Base-by-base conservation (phyloP, 306 rosid genomes). In the Casuarina cunninghamiana region DNA sequence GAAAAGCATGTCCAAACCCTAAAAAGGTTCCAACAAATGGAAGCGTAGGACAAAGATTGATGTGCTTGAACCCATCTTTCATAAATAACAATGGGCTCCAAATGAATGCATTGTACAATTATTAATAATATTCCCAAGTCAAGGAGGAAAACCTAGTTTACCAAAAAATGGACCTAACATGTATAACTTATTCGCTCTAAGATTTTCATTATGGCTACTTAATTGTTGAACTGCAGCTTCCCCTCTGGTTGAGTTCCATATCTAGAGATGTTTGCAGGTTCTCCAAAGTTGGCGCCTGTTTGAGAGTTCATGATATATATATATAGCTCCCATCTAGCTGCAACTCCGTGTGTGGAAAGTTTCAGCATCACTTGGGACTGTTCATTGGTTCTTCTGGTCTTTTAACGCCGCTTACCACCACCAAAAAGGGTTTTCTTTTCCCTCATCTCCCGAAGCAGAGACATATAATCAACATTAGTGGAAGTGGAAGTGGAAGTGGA, bases 401-500 rank as follows among this genome's bases (percentile, higher is more conserved):
- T 17, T 86, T 54, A 94, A 82, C 92, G 74, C 92, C 96, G 88
- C 79, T 85, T 93, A 35, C 89, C 84, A 79, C 81, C 77, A 15
- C 70, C 32, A 26, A 21, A 21, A 21, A 26, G 87, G 41, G 81
- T 77, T 21, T 91, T 60, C 70, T 41, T 65, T 46, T 87, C 73
- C 38, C 86, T 87, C 85, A 86, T 91, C 79, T 87, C 91, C 63
- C 90, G 79, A 74, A 93, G 91, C 79, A 88, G 63, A 11, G 97
- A 87, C 72, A 85, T 81, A 73, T 88, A 88, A 66, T 90, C 88
- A 42, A 86, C 50, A 73, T 81, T 85, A 26, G 79, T 84, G 45
- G 83, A 43, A 58, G 90, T 78, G 9, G 94, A 81, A 77, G 26
- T 21, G 26, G 26, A 26, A 26, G 32, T 26, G 32, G 32, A 26